Base-by-base conservation (phyloP, 805 yeast species). In the Wickerhamiella bombiphila region DNA sequence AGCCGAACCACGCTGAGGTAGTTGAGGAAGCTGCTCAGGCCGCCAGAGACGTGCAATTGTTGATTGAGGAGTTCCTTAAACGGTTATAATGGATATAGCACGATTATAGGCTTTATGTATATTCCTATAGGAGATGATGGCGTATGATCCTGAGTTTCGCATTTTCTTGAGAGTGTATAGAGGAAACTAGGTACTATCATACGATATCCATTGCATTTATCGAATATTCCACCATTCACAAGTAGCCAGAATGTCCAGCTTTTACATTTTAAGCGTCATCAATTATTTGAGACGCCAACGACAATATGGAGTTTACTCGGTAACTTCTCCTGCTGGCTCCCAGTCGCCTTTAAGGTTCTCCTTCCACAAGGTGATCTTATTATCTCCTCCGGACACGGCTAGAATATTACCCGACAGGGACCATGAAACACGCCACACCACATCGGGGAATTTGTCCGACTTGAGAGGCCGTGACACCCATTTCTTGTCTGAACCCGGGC, bases 361-460 rank as follows among this genome's bases (percentile, higher is more conserved):
- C 62, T 85, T 86, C 97, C 97, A 91, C 57, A 91, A 69, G 22
- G 94, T 83, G 32, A 91, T 88, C 61, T 80, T 83, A 59, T 86
- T 86, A 58, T 91, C 97, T 39, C 97, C 97, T 34, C 96, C 94
- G 35, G 91, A 75, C 31, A 91, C 80, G 4, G 99, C 99, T 50
- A 91, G 70, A 22, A 91, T 76, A 57, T 91, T 91, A 38, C 99
- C 99, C 34, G 93, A 79, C 49, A 86, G 67, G 9, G 96, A 83
- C 98, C 98, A 91, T 49, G 93, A 77, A 35, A 93, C 94, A 58
- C 96, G 76, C 98, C 98, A 91, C 50, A 93, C 81, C 20, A 86
- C 96, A 57, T 91, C 98, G 13, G 95, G 91, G 69, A 91, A 91
- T 56, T 74, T 77, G 29, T 82, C 93, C 15, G 70, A 68, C 35